Evolutionary conservation across 345 rosid species (phyloP).

Genomic region (Brassica carinata): DNA sequence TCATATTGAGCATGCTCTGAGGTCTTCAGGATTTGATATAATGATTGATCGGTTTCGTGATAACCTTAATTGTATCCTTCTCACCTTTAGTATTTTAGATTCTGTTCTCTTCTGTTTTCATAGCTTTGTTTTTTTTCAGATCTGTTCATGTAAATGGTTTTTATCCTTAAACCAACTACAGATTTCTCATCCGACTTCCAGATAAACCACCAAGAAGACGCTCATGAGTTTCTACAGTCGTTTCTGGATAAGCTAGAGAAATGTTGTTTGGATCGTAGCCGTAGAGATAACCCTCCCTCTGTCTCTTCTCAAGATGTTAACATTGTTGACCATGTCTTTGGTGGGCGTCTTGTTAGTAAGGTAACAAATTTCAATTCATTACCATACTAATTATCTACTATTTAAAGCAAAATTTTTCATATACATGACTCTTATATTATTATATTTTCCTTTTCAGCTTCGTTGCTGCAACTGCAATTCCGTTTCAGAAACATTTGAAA

Average conservation of each 20-base stretch:
- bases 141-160: background rate
- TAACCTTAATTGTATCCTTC: slow-evolving; percentile 67
- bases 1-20: slow-evolving; percentile 60
- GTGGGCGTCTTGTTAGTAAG: slow-evolving; percentile 78
- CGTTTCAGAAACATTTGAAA: slow-evolving; percentile 62
- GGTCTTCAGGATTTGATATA: slow-evolving; percentile 59
- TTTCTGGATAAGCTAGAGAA: slow-evolving; percentile 69
- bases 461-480: slow-evolving; percentile 67
- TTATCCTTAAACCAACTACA: slow-evolving; percentile 47
- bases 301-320: slow-evolving; percentile 41
- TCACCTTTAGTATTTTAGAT: background rate
- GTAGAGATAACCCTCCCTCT: slow-evolving; percentile 6
- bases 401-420: background rate
- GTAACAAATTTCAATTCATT: slow-evolving; percentile 40
- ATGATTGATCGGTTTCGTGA: slow-evolving; percentile 51
- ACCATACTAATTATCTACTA: background rate
- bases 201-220: slow-evolving; percentile 80
- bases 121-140: slow-evolving; percentile 18
- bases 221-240: slow-evolving; percentile 82
- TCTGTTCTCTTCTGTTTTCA: background rate
- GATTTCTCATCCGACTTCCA: slow-evolving; percentile 62
- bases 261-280: slow-evolving; percentile 49
- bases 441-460: slow-evolving; percentile 48
- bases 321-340: slow-evolving; percentile 68
- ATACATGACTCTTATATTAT: background rate